Conservation (phyloP, 148 eudicot species). For the Rhododendron vialii region DNA sequence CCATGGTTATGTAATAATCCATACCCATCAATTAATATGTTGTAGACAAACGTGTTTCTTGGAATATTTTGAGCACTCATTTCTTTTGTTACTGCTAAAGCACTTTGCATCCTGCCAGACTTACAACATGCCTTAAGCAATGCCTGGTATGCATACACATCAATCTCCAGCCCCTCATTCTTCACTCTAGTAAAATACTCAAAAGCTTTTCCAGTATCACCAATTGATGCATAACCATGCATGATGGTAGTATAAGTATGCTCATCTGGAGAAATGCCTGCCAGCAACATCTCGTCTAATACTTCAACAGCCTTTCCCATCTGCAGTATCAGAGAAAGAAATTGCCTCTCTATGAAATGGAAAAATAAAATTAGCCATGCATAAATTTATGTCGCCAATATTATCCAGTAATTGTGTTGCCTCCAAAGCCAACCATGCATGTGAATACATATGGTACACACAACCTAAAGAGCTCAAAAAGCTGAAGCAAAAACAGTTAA, state of each 20-base stretch:
- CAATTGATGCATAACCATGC: constrained; percentile 96
- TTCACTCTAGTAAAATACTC: constrained; percentile 79
- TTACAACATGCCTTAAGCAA: constrained; percentile 97
- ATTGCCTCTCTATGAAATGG: not conserved
- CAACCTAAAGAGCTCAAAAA: not conserved
- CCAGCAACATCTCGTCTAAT: constrained; percentile 76
- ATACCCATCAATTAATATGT: constrained; percentile 95
- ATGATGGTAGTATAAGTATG: constrained; percentile 88
- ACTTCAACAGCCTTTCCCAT: constrained; percentile 77
- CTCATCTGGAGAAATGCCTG: constrained; percentile 66
- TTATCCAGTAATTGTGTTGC: not conserved
- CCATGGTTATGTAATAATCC: constrained; percentile 2
- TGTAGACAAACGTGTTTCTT: constrained; percentile 84
- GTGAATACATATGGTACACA: not conserved
- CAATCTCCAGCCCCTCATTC: constrained; percentile 85
- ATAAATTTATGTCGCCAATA: not conserved
- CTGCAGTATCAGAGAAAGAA: constrained; percentile 29
- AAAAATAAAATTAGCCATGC: not conserved
- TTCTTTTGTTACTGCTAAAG: constrained; percentile 90
- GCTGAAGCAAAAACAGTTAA: not conserved
- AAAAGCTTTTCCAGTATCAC: constrained; percentile 96
- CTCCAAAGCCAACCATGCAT: not conserved
- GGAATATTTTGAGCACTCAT: constrained; percentile 78
- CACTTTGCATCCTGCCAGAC: constrained; percentile 99
- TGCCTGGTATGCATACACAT: constrained; percentile 84